Conservation (phyloP, 305 asterid genomes). For the Andrographis paniculata region DNA sequence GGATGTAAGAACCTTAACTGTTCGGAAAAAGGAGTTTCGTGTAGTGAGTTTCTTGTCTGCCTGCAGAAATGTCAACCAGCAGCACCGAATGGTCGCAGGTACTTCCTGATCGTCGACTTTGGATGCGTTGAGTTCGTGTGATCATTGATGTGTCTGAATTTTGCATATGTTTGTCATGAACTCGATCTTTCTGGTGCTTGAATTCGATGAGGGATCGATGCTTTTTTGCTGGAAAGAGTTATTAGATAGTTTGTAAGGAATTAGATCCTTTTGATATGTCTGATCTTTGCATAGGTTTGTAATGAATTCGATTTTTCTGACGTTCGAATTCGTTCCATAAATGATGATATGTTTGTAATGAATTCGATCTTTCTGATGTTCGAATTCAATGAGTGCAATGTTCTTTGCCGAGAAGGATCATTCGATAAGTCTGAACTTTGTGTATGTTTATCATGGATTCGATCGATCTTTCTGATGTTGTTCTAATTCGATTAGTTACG, state of each 20-base stretch:
- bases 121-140: too few relatives aligned
- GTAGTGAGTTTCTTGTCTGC: constrained; percentile 18
- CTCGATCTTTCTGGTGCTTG: not conserved
- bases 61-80: constrained; percentile 30
- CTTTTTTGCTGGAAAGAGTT: too few relatives aligned
- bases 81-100: constrained; percentile 46
- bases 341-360: too few relatives aligned
- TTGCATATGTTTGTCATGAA: not conserved
- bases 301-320: too few relatives aligned
- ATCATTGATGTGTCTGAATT: not conserved
- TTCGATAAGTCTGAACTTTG: not conserved
- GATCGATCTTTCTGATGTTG: too few relatives aligned
- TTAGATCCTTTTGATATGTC: too few relatives aligned
- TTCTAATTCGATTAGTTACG: not conserved
- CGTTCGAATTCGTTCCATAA: too few relatives aligned
- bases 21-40: not conserved
- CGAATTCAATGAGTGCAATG: too few relatives aligned
- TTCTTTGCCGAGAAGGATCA: too few relatives aligned
- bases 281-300: too few relatives aligned
- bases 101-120: constrained; percentile 4
- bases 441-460: not conserved
- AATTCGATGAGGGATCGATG: not conserved
- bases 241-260: too few relatives aligned
- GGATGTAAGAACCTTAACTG: not conserved
- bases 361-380: too few relatives aligned